Evolutionary conservation across 208 protist genomes (phyloP).

Genomic region (Porcisia deanei): DNA sequence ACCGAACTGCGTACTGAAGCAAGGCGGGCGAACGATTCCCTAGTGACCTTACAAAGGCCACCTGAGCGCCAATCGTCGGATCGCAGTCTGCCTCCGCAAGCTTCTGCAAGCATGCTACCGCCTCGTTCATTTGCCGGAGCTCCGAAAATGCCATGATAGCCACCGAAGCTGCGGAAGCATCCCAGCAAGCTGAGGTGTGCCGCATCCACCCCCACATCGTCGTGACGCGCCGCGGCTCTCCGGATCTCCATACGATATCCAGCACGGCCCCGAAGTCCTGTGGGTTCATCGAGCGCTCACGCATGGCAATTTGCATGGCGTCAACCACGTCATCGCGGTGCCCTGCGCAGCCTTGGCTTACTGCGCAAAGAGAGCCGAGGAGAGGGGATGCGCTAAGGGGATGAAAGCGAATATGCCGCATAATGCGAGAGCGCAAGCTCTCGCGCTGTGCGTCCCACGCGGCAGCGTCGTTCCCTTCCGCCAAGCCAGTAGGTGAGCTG

Average conservation of each 20-base stretch:
- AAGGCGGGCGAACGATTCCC: constrained; percentile 39
- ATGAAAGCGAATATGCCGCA: constrained; percentile 51
- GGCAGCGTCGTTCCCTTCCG: not conserved
- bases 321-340: constrained; percentile 46
- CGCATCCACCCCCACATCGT: constrained; percentile 80
- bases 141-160: constrained; percentile 53
- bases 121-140: constrained; percentile 42
- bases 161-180: constrained; percentile 52
- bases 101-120: constrained; percentile 62
- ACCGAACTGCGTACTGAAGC: constrained; percentile 70
- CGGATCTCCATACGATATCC: constrained; percentile 34
- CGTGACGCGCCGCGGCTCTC: constrained; percentile 34
- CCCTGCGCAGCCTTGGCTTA: constrained; percentile 28
- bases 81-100: constrained; percentile 55
- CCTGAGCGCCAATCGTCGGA: constrained; percentile 59
- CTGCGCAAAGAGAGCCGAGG: constrained; percentile 48
- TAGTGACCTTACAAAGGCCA: constrained; percentile 50
- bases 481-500: not conserved
- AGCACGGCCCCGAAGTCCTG: constrained; percentile 58
- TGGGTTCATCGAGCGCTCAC: constrained; percentile 51
- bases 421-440: constrained; percentile 36
- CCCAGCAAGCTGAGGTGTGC: constrained; percentile 81
- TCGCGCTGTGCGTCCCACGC: constrained; percentile 10
- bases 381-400: constrained; percentile 38
- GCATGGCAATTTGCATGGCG: constrained; percentile 47